Evolutionary conservation across 371 early-diverging fungal species (phyloP).

Genomic region (Mucor sp.): DNA sequence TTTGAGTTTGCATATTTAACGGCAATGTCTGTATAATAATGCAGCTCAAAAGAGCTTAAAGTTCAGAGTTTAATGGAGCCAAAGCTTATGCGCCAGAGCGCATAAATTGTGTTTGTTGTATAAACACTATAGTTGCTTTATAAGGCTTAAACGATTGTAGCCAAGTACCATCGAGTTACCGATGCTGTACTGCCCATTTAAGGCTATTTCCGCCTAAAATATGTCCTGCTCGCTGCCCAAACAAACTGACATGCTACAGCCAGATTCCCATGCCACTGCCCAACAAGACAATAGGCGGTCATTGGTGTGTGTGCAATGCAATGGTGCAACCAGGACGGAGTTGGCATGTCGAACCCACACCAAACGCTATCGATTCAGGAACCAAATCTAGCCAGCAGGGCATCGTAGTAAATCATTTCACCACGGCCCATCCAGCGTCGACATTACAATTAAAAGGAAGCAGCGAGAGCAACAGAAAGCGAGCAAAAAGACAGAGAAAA

Average conservation of each 20-base stretch:
- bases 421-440: neutral
- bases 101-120: neutral
- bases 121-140: neutral
- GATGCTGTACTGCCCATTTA: neutral
- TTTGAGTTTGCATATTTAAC: neutral
- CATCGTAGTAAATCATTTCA: neutral
- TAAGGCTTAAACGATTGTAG: neutral
- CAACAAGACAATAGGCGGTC: too few relatives aligned
- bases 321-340: neutral
- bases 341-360: neutral
- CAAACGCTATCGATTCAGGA: neutral
- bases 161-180: too few relatives aligned
- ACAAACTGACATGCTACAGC: too few relatives aligned
- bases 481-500: neutral
- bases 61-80: neutral
- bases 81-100: neutral
- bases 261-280: too few relatives aligned
- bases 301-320: neutral
- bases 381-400: neutral
- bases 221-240: too few relatives aligned
- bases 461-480: neutral
- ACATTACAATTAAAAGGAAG: neutral
- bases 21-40: neutral
- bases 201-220: neutral
- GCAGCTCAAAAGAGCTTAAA: neutral